Conservation (phyloP, 352 stramenopile species). For the Phytophthora sojae region DNA sequence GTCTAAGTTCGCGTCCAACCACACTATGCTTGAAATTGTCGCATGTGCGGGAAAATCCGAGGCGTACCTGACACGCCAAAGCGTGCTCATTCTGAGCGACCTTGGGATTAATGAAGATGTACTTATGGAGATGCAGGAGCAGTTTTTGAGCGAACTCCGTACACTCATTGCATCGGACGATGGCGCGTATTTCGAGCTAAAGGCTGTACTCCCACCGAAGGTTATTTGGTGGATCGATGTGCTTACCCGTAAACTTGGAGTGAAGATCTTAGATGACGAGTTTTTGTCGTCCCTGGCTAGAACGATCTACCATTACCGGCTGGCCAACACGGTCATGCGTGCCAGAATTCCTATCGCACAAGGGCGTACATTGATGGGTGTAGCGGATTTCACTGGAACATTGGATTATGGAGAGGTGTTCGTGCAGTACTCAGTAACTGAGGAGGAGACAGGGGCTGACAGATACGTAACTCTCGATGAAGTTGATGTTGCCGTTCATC, state of each 20-base stretch:
- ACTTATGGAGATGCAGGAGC: conserved; percentile 78
- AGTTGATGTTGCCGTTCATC: conserved; percentile 71
- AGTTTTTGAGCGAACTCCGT: conserved; percentile 64
- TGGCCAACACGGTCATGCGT: conserved; percentile 74
- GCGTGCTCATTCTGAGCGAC: conserved; percentile 74
- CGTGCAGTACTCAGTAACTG: conserved; percentile 73
- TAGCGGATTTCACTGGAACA: conserved; percentile 80
- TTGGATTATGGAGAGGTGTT: conserved; percentile 80
- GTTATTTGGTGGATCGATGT: conserved; percentile 50
- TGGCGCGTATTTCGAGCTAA: conserved; percentile 57
- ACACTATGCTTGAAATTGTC: conserved; percentile 79
- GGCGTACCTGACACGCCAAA: conserved; percentile 80
- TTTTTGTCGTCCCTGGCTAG: conserved; percentile 62
- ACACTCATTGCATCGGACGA: conserved; percentile 61
- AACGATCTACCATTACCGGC: conserved; percentile 73
- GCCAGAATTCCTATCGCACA: conserved; percentile 79
- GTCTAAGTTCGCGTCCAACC: conserved; percentile 69
- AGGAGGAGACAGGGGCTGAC: conserved; percentile 29
- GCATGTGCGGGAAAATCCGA: conserved; percentile 57
- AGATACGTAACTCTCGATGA: conserved; percentile 41
- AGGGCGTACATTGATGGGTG: conserved; percentile 76
- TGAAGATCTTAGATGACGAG: conserved; percentile 53
- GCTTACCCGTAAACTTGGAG: conserved; percentile 46
- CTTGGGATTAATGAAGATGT: conserved; percentile 65
- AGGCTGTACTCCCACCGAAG: conserved; percentile 43